These are phyloP conservation scores for Asterella californica DNA, from an alignment of 225 moss, liverwort and hornwort genomes.

Conservation along the genomic window DNA sequence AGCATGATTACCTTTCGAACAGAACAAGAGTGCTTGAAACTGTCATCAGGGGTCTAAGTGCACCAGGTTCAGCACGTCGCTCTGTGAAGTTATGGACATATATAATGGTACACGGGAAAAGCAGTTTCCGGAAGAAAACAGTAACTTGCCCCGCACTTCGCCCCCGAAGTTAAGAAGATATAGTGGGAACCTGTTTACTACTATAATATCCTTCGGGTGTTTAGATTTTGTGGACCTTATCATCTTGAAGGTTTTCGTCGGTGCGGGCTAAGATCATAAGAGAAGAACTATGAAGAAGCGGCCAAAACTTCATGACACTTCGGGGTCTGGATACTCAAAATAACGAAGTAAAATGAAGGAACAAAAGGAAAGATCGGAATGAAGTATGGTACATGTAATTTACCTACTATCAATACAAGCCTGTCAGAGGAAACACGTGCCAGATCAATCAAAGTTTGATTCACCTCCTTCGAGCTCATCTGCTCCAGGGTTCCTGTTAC, in stretches of 20 bases:
- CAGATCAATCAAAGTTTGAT: slow-evolving; percentile 56
- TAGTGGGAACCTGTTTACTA: too few relatives aligned
- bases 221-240: too few relatives aligned
- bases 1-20: too few relatives aligned
- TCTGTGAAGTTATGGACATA: not conserved
- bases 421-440: slow-evolving; percentile 68
- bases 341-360: not conserved
- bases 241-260: too few relatives aligned
- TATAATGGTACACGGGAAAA: not conserved
- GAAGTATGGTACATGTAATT: slow-evolving; percentile 7
- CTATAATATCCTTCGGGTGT: too few relatives aligned
- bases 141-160: too few relatives aligned
- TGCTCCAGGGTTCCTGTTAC: slow-evolving; percentile 70
- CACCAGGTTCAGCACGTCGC: not conserved
- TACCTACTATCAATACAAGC: slow-evolving; percentile 76
- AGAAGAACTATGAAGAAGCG: not conserved
- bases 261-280: not conserved
- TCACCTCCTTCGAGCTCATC: slow-evolving; percentile 67
- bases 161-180: too few relatives aligned
- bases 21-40: too few relatives aligned
- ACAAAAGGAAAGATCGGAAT: not conserved
- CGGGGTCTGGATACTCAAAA: not conserved
- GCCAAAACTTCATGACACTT: not conserved
- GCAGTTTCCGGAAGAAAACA: not conserved
- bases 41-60: too few relatives aligned